These are phyloP conservation scores for Clitocybe nebularis DNA, from an alignment of 1,284 basidiomycete species.

Conservation along the genomic window DNA sequence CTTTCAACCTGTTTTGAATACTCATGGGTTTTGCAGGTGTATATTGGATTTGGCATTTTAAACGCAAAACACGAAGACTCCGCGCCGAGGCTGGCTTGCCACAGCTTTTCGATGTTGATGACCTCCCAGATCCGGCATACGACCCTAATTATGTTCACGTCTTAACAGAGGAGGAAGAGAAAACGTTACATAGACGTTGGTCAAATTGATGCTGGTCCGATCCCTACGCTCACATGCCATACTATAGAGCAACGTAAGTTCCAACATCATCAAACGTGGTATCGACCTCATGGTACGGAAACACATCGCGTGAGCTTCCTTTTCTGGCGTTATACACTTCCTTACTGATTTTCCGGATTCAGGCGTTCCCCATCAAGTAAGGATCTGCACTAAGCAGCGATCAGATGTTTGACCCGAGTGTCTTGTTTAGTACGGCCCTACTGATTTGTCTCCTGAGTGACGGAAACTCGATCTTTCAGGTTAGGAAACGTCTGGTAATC, in stretches of 20 bases:
- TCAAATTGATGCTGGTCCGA: conserved; percentile 8
- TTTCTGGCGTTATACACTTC: conserved; percentile 3
- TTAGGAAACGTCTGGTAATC: conserved; percentile 17
- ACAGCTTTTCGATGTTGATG: conserved; percentile 67
- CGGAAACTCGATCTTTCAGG: conserved; percentile 81
- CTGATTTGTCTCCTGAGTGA: conserved; percentile 70
- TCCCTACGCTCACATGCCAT: not conserved
- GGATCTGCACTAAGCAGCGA: conserved; percentile 15
- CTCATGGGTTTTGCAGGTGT: conserved; percentile 50
- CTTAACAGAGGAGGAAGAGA: conserved; percentile 68
- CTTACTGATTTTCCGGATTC: conserved; percentile 6
- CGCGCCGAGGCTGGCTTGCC: conserved; percentile 61
- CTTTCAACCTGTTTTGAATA: no score
- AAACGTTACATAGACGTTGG: conserved; percentile 64
- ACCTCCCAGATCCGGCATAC: conserved; percentile 72
- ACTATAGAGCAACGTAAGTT: conserved; percentile 63
- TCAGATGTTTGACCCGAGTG: conserved; percentile 7
- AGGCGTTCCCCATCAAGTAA: conserved; percentile 80
- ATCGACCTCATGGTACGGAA: conserved; percentile 81
- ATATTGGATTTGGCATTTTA: conserved; percentile 71
- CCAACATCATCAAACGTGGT: conserved; percentile 77
- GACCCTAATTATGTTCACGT: conserved; percentile 76
- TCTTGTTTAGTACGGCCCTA: conserved; percentile 47
- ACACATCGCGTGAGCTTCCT: conserved; percentile 69
- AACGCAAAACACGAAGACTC: conserved; percentile 52